Evolutionary conservation across 2,329 filamentous ascomycete species (phyloP).

Genomic region (Colletotrichum coccodes): DNA sequence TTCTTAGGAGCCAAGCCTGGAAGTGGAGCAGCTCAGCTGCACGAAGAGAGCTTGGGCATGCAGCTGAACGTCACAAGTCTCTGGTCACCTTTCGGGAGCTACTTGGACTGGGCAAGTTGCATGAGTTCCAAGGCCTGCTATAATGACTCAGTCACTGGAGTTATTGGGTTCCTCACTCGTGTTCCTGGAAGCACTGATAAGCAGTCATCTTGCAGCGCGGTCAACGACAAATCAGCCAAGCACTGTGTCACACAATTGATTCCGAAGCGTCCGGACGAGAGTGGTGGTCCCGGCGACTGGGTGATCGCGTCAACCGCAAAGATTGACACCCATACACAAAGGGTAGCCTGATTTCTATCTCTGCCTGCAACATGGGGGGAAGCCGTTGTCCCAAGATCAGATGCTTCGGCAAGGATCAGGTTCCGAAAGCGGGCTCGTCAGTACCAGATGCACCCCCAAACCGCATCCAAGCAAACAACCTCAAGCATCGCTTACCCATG

Average conservation of each 20-base stretch:
- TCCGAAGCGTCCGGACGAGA: neutral
- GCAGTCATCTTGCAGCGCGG: neutral
- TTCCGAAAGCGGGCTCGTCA: neutral
- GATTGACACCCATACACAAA: neutral
- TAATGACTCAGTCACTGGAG: neutral
- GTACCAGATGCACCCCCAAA: neutral
- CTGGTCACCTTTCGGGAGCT: neutral
- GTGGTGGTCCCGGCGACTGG: no score
- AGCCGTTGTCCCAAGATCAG: neutral
- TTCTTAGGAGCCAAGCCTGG: neutral
- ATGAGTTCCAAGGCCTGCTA: neutral
- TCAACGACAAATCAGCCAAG: neutral
- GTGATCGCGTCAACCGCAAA: neutral
- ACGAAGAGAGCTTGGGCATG: neutral
- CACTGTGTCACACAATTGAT: neutral
- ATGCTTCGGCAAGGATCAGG: neutral
- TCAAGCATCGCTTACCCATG: neutral
- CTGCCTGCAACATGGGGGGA: neutral
- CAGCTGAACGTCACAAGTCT: neutral
- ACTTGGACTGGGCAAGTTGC: neutral
- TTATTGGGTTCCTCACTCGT: neutral
- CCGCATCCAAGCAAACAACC: neutral
- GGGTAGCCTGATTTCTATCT: neutral
- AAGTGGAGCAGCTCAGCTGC: neutral
- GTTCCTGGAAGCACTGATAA: neutral